phyloP scores from a whole-genome alignment of 192 early-diverging fungal genomes.

The Gonapodya sp. region DNA sequence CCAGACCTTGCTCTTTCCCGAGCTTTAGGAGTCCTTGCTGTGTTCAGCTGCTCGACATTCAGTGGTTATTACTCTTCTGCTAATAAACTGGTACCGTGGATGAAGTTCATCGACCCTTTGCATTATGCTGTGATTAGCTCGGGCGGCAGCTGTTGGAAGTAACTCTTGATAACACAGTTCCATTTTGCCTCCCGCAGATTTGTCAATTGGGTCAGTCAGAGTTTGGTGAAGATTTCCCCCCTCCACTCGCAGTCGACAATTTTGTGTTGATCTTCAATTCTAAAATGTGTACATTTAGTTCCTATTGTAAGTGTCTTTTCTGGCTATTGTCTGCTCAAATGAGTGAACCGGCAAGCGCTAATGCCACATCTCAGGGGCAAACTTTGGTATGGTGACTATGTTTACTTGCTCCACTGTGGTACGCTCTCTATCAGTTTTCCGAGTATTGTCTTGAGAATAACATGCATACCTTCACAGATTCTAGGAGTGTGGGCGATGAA shows the following conservation, averaged over 20 bases:
- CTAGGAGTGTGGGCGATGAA: neutral
- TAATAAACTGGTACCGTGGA: neutral
- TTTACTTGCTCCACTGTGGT: neutral
- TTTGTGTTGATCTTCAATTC: neutral
- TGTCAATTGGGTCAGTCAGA: neutral
- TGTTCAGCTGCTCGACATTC: neutral
- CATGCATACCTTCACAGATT: too few species aligned
- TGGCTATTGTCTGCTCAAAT: too few species aligned
- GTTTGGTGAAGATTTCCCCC: neutral
- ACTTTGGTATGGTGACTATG: neutral
- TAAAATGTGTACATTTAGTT: neutral
- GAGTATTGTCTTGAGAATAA: too few species aligned
- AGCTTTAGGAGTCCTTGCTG: neutral
- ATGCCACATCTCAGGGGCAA: neutral
- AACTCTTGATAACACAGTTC: too few species aligned
- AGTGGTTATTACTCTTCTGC: neutral
- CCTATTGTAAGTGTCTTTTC: neutral
- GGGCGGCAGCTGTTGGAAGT: too few species aligned
- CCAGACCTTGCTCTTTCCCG: neutral
- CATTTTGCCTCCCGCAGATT: neutral
- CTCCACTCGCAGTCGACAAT: neutral
- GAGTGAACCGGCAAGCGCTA: too few species aligned
- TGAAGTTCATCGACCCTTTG: neutral
- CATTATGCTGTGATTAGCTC: neutral
- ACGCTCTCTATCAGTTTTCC: too few species aligned